phyloP scores from a whole-genome alignment of 306 rosid species.

The Rosa rugosa region DNA sequence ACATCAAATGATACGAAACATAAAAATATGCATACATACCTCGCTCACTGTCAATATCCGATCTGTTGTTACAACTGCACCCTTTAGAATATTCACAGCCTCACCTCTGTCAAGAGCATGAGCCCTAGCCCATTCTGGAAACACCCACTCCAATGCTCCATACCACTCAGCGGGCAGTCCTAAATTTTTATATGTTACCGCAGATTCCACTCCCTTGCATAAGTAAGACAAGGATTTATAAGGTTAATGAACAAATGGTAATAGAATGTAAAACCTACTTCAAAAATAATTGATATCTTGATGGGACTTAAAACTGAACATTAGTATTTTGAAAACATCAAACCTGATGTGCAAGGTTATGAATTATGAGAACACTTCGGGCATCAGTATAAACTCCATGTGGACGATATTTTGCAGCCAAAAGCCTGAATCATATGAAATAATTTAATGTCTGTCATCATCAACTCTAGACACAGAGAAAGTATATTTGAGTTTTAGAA shows the following conservation, averaged over 20 bases:
- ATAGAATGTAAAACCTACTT: background rate
- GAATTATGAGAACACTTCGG: conserved; percentile 78
- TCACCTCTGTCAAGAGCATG: conserved; percentile 93
- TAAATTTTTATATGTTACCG: conserved; percentile 62
- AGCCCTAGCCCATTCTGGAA: conserved; percentile 85
- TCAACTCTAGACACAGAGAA: conserved; percentile 15
- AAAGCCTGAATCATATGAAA: conserved; percentile 59
- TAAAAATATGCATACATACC: conserved; percentile 43
- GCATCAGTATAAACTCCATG: conserved; percentile 80
- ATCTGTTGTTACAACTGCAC: conserved; percentile 84
- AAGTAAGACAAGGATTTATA: conserved; percentile 10
- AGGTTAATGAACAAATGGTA: too few relatives aligned
- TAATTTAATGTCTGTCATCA: conserved; percentile 13
- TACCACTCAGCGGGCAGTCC: conserved; percentile 81
- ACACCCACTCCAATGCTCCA: conserved; percentile 87
- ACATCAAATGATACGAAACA: conserved; percentile 22
- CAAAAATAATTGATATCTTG: background rate
- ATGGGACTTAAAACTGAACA: background rate
- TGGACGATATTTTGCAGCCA: conserved; percentile 85
- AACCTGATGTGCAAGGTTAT: conserved; percentile 89
- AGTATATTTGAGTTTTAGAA: background rate
- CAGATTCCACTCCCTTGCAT: conserved; percentile 85
- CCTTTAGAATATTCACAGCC: conserved; percentile 87
- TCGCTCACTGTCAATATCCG: conserved; percentile 86
- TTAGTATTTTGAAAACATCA: background rate